phyloP scores from a whole-genome alignment of 495 filamentous ascomycete species.

The Annulohypoxylon moriforme region DNA sequence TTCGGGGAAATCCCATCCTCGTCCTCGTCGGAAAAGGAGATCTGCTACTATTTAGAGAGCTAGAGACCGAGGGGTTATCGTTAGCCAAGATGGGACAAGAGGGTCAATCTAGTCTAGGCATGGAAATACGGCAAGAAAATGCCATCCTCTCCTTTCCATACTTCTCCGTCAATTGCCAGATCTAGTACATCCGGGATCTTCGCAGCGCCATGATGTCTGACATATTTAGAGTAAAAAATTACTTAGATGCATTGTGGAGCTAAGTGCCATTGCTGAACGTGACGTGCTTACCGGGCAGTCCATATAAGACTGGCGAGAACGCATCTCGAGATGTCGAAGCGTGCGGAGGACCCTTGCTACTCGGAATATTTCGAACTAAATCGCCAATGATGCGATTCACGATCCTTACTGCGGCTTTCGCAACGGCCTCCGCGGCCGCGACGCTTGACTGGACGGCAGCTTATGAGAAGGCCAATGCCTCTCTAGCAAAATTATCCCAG shows the following conservation, averaged over 20 bases:
- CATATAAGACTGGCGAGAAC: slow-evolving; percentile 28
- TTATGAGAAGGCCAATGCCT: slow-evolving; percentile 65
- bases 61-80: slow-evolving; percentile 74
- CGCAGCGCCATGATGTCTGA: slow-evolving; percentile 7
- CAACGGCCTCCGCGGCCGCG: slow-evolving; percentile 32
- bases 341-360: slow-evolving; percentile 13
- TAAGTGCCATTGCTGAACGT: background rate
- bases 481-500: slow-evolving; percentile 65
- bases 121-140: slow-evolving; percentile 36
- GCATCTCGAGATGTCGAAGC: background rate
- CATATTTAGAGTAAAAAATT: slow-evolving; percentile 10
- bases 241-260: background rate
- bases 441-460: slow-evolving; percentile 62
- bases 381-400: slow-evolving; percentile 23
- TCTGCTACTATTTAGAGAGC: slow-evolving; percentile 71
- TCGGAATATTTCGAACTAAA: slow-evolving; percentile 12
- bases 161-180: slow-evolving; percentile 45
- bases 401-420: slow-evolving; percentile 13
- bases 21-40: slow-evolving; percentile 19
- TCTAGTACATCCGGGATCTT: slow-evolving; percentile 32
- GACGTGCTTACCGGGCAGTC: slow-evolving; percentile 4
- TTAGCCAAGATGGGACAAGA: slow-evolving; percentile 67
- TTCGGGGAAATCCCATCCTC: slow-evolving; percentile 27
- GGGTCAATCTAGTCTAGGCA: slow-evolving; percentile 32
- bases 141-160: slow-evolving; percentile 18